These are phyloP conservation scores for Colletotrichum echinochloae DNA, from an alignment of 2,329 filamentous ascomycete species.

Conservation along the genomic window DNA sequence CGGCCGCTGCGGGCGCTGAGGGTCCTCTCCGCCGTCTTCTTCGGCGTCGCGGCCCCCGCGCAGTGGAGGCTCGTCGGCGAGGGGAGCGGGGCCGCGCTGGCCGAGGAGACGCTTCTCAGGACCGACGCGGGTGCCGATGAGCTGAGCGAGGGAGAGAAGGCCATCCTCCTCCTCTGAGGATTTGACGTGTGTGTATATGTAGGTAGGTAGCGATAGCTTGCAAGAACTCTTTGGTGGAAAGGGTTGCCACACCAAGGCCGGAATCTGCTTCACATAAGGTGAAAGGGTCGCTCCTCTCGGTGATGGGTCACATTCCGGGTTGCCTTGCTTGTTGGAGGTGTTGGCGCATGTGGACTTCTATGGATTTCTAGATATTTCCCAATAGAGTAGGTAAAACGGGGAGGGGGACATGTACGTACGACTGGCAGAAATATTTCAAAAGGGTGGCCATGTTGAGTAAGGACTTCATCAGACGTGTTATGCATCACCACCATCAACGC, in stretches of 20 bases:
- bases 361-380: not conserved
- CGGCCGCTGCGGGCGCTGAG: conserved; percentile 45
- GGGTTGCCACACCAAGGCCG: too few relatives aligned
- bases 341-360: not conserved
- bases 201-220: not conserved
- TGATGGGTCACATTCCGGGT: not conserved
- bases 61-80: conserved; percentile 52
- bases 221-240: too few relatives aligned
- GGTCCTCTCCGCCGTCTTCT: conserved; percentile 50
- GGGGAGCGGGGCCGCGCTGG: conserved; percentile 47
- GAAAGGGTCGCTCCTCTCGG: not conserved
- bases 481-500: not conserved
- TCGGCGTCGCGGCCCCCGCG: conserved; percentile 50
- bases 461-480: not conserved
- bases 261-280: not conserved
- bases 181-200: not conserved
- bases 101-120: conserved; percentile 49
- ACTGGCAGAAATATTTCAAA: not conserved
- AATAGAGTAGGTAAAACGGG: not conserved
- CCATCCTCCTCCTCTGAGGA: conserved; percentile 13
- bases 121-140: conserved; percentile 43
- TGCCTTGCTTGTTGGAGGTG: not conserved
- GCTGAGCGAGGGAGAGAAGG: conserved; percentile 46
- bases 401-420: too few relatives aligned
- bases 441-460: not conserved